Percentiles rank a stretch among this genome's conserved stretches.
Evolutionary conservation across 345 rosid genomes (phyloP).

Genomic region (Lepidium aucheri): DNA sequence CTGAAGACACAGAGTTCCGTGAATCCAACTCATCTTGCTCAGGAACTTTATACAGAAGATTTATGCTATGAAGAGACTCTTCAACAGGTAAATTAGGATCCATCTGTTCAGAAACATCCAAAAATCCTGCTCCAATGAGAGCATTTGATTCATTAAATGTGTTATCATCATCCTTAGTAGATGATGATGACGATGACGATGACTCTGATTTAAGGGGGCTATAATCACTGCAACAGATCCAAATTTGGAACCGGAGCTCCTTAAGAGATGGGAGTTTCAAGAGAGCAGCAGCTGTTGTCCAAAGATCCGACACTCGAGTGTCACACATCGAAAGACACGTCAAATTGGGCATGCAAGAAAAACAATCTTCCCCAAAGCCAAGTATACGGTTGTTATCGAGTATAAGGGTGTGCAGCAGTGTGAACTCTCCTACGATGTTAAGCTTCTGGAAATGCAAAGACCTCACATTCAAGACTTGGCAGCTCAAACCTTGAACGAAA

Average conservation of each 20-base stretch:
- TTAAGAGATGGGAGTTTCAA: constrained; percentile 59
- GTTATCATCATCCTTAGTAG: constrained; percentile 28
- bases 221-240: constrained; percentile 53
- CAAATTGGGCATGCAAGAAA: constrained; percentile 76
- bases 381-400: constrained; percentile 60
- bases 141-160: constrained; percentile 21
- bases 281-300: constrained; percentile 76
- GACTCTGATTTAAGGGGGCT: constrained; percentile 29
- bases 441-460: constrained; percentile 58
- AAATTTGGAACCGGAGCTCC: constrained; percentile 69
- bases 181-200: constrained; percentile 21
- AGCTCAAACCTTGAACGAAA: constrained; percentile 56
- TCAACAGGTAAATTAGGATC: constrained; percentile 34
- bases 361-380: constrained; percentile 78
- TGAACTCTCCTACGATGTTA: constrained; percentile 74
- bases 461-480: constrained; percentile 65
- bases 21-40: constrained; percentile 36
- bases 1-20: constrained; percentile 24
- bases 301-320: constrained; percentile 71
- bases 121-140: constrained; percentile 15
- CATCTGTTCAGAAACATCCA: constrained; percentile 21
- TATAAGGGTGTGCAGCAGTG: constrained; percentile 52
- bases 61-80: constrained; percentile 35
- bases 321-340: constrained; percentile 72
- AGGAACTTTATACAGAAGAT: constrained; percentile 40